Base-by-base conservation (phyloP, 2,329 filamentous ascomycete species). In the Diaporthe eres region DNA sequence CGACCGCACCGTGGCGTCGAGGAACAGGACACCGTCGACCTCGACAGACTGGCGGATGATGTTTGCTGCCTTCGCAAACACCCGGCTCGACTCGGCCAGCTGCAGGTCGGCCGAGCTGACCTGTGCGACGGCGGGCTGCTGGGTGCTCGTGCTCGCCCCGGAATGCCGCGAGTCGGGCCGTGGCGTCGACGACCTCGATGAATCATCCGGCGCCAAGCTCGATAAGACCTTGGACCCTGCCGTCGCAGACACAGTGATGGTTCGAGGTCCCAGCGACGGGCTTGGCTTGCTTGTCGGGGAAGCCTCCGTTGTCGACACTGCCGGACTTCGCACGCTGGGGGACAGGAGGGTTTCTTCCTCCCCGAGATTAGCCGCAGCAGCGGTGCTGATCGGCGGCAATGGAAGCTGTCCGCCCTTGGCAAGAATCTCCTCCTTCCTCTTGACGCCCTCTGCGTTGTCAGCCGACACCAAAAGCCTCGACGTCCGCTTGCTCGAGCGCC, bases 41-140 rank as follows among this genome's bases (percentile, higher is more conserved):
- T 85, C 84, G 9, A 88, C 80, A 2, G 85, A 85, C 60, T 87
- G 82, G 9, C 85, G 81, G 19, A 88, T 81, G n/a, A 88, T 81
- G 44, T 84, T 84, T 15, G 86, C 84, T 8, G 87, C 87, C 53
- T 77, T 77, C 6, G 75, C 58, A 22, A 77, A 77, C 22, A 77
- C 73, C 13, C 60, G 75, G n/a, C 75, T 74, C 12, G 60, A 68
- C 44, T 77, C 75, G 34, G 58, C 75, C 10, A 75, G 58, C 60
- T 75, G 73, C 58, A 77, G 58, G 25, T 77, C 75, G 10, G 75
- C 73, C 8, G 75, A 74, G 39, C 75, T 77, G 68, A 77, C 75
- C 55, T 75, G 72, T 72, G 72, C 71, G 22, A 75, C 72, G 25
- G 42, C 75, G 37, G 72, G 57, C n/a, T 61, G 71, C n/a, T 72